Evolutionary conservation across 2,329 filamentous ascomycete species (phyloP).

Genomic region (Fusarium hostae): DNA sequence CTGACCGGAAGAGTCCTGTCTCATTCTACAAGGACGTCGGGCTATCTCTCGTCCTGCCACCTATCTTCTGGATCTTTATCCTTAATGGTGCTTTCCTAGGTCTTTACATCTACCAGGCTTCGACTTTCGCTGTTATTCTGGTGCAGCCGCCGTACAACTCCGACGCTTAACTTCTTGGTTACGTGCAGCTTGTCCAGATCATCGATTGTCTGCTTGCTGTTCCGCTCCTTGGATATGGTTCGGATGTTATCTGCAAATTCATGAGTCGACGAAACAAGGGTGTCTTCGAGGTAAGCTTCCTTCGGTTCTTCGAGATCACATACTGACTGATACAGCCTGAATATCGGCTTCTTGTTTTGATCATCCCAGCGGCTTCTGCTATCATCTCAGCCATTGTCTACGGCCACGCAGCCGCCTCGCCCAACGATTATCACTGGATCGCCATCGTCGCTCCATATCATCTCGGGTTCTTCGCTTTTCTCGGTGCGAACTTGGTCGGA

Average conservation of each 20-base stretch:
- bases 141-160: neutral
- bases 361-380: neutral
- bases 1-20: neutral
- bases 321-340: neutral
- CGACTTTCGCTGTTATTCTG: neutral
- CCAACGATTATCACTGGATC: conserved; percentile 8
- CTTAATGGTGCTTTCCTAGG: conserved; percentile 19
- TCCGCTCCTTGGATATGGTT: neutral
- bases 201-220: conserved; percentile 1
- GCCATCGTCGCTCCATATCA: conserved; percentile 4
- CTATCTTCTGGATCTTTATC: conserved; percentile 12
- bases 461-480: conserved; percentile 9
- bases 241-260: neutral
- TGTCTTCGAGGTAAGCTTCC: neutral
- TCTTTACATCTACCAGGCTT: conserved; percentile 14
- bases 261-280: conserved; percentile 9
- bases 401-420: neutral
- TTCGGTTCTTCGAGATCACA: rapidly evolving
- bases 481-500: neutral
- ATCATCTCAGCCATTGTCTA: conserved; percentile 7
- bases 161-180: neutral
- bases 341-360: neutral
- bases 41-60: neutral
- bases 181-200: conserved; percentile 8
- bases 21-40: conserved; percentile 2